Percentiles rank a stretch among this genome's conserved stretches.
Evolutionary conservation across 345 rosid genomes (phyloP).

Genomic region (Rhodamnia rubescens): DNA sequence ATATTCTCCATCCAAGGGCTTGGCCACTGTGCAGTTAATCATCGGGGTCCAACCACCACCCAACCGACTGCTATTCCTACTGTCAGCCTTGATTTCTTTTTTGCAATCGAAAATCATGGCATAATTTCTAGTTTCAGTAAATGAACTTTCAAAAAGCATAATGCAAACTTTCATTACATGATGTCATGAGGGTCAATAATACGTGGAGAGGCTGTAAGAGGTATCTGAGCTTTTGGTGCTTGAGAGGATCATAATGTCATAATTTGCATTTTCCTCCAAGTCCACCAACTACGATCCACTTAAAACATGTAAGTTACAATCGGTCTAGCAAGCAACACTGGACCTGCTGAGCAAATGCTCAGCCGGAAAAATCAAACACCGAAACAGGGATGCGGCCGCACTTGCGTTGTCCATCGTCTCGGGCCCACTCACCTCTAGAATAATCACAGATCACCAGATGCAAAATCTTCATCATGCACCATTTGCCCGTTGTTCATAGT

Average conservation of each 20-base stretch:
- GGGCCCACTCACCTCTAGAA: neutral
- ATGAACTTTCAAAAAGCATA: neutral
- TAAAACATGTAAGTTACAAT: neutral
- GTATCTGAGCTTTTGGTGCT: neutral
- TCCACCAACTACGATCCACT: neutral
- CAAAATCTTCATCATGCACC: neutral
- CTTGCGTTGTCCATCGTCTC: neutral
- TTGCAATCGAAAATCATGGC: neutral
- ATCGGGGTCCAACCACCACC: neutral
- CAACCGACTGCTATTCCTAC: neutral
- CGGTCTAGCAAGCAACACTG: neutral
- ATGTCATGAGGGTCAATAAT: neutral
- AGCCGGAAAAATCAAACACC: neutral
- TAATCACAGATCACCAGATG: neutral
- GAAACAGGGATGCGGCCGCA: fast-evolving
- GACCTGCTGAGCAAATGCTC: neutral
- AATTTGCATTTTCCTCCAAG: neutral
- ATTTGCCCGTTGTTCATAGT: neutral
- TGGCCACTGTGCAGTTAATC: neutral
- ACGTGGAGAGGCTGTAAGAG: neutral
- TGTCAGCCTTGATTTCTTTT: neutral
- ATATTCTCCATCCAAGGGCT: neutral
- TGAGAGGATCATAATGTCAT: neutral
- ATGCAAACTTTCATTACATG: neutral
- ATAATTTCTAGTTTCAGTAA: neutral